Evolutionary conservation across 2,329 filamentous ascomycete species (phyloP).

Genomic region (Aspergillus aculeatus): DNA sequence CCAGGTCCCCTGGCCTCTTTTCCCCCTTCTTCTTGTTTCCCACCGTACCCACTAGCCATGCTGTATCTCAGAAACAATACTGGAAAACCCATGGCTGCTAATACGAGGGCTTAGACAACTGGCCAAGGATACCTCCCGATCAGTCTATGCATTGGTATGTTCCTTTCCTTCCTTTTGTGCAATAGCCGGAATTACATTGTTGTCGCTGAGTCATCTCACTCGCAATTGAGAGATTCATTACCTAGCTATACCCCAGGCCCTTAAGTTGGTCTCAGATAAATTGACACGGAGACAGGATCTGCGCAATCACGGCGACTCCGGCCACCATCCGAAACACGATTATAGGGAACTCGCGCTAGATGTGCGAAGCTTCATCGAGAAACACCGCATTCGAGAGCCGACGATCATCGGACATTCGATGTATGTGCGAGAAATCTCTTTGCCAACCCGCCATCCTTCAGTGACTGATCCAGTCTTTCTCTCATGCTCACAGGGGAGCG

Average conservation of each 20-base stretch:
- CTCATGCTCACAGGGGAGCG: not conserved
- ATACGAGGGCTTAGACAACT: slow-evolving; percentile 15
- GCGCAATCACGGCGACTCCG: slow-evolving; percentile 87
- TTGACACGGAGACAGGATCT: slow-evolving; percentile 57
- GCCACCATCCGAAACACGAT: slow-evolving; percentile 52
- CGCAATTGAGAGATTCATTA: no score
- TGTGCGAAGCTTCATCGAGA: slow-evolving; percentile 21
- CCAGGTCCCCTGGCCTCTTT: no score
- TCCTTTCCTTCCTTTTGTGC: no score
- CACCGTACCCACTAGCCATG: no score
- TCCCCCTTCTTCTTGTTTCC: no score
- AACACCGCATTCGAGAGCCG: slow-evolving; percentile 13
- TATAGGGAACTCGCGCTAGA: slow-evolving; percentile 27
- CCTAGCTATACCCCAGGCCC: no score
- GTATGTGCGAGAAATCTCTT: not conserved
- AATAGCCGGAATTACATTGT: no score
- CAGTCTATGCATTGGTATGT: slow-evolving; percentile 6
- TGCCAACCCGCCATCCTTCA: not conserved
- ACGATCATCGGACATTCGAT: slow-evolving; percentile 10
- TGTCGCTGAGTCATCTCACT: no score
- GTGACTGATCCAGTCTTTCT: not conserved
- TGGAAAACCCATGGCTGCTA: no score
- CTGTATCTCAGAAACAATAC: no score
- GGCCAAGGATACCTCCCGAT: slow-evolving; percentile 7
- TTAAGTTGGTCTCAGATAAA: not conserved